Conservation (phyloP, 2,329 filamentous ascomycete genomes). For the Pseudomassariella vexata region DNA sequence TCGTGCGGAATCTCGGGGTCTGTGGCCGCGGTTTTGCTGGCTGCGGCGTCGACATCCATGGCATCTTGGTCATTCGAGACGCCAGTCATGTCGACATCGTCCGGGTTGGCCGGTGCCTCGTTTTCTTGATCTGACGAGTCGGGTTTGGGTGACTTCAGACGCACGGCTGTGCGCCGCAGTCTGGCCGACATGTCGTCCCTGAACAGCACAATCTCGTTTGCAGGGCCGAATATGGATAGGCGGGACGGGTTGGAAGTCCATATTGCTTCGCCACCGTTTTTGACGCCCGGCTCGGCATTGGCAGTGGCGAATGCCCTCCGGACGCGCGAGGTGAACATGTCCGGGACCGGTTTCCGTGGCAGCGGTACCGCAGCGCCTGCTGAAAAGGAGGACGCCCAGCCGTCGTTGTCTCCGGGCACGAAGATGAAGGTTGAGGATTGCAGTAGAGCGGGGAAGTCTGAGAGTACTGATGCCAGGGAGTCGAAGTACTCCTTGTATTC, state of each 20-base stretch:
- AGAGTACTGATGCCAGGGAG: conserved; percentile 71
- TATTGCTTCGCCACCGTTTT: conserved; percentile 62
- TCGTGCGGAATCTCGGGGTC: conserved; percentile 39
- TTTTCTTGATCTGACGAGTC: conserved; percentile 21
- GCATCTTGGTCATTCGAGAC: conserved; percentile 15
- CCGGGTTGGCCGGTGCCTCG: conserved; percentile 18
- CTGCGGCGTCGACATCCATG: conserved; percentile 39
- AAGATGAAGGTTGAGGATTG: conserved; percentile 81
- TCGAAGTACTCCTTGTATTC: conserved; percentile 98
- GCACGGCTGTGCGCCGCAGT: conserved; percentile 69
- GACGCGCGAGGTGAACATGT: conserved; percentile 84
- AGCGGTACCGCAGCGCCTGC: conserved; percentile 66
- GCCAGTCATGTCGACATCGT: conserved; percentile 28
- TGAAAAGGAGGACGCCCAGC: conserved; percentile 86
- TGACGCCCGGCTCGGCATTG: conserved; percentile 60
- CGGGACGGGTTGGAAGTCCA: conserved; percentile 88
- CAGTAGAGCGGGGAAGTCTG: conserved; percentile 78
- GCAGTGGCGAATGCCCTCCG: conserved; percentile 74
- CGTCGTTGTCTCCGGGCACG: conserved; percentile 93
- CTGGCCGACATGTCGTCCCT: conserved; percentile 80
- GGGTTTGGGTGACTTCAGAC: conserved; percentile 47
- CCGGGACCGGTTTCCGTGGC: conserved; percentile 69
- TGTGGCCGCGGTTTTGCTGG: conserved; percentile 19
- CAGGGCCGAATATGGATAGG: conserved; percentile 77
- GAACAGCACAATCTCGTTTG: conserved; percentile 81